These are phyloP conservation scores for Cardiosporidium cionae DNA, from an alignment of 169 alveolate genomes.

Conservation along the genomic window DNA sequence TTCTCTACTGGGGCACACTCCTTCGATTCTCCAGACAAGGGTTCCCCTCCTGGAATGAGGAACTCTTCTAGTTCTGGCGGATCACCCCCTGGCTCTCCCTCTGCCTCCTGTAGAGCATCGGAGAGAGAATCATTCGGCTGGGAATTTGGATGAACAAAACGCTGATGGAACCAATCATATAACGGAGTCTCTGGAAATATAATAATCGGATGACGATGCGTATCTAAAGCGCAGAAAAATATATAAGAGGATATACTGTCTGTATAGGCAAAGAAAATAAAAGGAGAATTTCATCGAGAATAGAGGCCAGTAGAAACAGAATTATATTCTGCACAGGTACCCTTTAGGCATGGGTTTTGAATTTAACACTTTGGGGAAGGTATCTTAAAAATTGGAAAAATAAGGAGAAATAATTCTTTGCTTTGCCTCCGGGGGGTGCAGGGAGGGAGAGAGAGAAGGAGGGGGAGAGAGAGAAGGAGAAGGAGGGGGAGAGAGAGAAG, in stretches of 20 bases:
- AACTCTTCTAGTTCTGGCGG: background rate
- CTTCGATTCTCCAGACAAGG: background rate
- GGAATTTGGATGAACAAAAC: too few relatives aligned
- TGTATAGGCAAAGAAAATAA: too few relatives aligned
- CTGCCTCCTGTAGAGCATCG: too few relatives aligned
- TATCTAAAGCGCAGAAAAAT: background rate
- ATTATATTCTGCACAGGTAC: too few relatives aligned
- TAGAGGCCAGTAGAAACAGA: too few relatives aligned
- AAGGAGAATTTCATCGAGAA: too few relatives aligned
- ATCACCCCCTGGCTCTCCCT: background rate
- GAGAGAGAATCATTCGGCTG: too few relatives aligned
- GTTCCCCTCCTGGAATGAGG: background rate
- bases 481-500: background rate
- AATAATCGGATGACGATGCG: background rate
- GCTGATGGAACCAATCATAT: background rate
- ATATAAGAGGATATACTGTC: too few relatives aligned
- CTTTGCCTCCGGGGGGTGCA: conserved; percentile 4
- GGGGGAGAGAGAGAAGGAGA: background rate
- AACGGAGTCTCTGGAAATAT: background rate
- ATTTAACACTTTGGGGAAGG: too few relatives aligned
- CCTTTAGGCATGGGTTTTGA: too few relatives aligned
- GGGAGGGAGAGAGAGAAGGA: background rate
- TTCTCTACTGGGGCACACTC: background rate
- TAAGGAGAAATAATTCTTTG: too few relatives aligned
- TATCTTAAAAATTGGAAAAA: too few relatives aligned